Percentiles rank a stretch among this genome's conserved stretches.
These are phyloP conservation scores for Rhizopogon vinicolor DNA, from an alignment of 768 basidiomycete genomes.

Conservation along the genomic window DNA sequence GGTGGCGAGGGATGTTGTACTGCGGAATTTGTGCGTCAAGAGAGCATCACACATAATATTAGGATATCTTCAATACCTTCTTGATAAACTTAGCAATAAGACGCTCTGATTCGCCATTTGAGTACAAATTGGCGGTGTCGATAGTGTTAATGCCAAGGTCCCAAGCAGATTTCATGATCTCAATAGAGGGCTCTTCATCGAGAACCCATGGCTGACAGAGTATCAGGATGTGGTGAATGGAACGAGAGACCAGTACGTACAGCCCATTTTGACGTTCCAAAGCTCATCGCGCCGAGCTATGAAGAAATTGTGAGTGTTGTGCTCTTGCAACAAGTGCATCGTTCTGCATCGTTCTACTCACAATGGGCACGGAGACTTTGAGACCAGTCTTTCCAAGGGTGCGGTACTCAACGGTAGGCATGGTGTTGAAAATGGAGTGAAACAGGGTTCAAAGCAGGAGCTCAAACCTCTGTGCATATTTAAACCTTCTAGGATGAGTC, in stretches of 20 bases:
- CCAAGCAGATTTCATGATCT: constrained; percentile 35
- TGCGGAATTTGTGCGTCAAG: constrained; percentile 4
- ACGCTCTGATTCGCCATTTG: constrained; percentile 32
- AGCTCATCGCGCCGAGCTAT: constrained; percentile 24
- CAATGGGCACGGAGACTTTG: constrained; percentile 30
- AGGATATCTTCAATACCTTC: constrained; percentile 16
- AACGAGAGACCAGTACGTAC: constrained; percentile 9
- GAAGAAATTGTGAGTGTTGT: background rate
- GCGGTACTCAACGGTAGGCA: constrained; percentile 22
- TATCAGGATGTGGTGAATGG: background rate
- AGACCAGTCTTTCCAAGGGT: constrained; percentile 28
- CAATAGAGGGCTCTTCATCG: constrained; percentile 22
- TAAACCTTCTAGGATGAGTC: background rate
- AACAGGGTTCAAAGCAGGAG: background rate
- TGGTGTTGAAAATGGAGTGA: constrained; percentile 4
- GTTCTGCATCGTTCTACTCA: constrained; percentile 5
- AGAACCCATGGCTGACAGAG: constrained; percentile 19
- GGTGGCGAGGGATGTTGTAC: constrained; percentile 28
- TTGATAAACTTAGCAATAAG: constrained; percentile 33
- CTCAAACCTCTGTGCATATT: background rate
- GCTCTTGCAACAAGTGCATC: background rate
- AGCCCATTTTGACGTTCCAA: constrained; percentile 21
- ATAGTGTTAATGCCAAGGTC: constrained; percentile 35
- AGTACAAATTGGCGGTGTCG: constrained; percentile 36
- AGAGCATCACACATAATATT: background rate